phyloP scores from a whole-genome alignment of 164 flowering plant genomes.

The Umbellularia californica region DNA sequence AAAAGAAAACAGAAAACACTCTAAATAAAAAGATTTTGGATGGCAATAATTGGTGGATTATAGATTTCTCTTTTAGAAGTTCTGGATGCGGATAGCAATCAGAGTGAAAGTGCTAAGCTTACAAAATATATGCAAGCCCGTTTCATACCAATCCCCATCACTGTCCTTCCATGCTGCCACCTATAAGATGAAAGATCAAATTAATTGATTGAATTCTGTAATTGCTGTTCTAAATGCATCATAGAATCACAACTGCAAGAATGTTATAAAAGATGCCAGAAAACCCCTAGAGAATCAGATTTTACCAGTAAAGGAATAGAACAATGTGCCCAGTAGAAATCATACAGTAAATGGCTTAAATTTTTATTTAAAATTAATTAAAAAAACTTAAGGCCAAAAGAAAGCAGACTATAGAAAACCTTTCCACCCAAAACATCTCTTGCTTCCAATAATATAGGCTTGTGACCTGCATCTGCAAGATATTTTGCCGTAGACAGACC shows the following conservation, averaged over 20 bases:
- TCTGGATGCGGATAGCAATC: not conserved
- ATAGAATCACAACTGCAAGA: not conserved
- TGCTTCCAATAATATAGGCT: slow-evolving; percentile 83
- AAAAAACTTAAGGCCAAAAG: not conserved
- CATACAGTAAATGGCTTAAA: not conserved
- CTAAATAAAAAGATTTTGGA: not conserved
- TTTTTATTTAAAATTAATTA: not conserved
- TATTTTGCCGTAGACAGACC: slow-evolving; percentile 97
- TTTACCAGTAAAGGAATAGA: not conserved
- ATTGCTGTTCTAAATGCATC: not conserved
- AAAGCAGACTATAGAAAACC: slow-evolving; percentile 34
- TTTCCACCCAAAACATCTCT: slow-evolving; percentile 99
- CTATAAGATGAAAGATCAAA: slow-evolving; percentile 26
- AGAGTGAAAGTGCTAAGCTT: slow-evolving; percentile 28
- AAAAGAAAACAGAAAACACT: not conserved
- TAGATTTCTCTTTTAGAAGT: not conserved
- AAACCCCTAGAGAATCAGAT: not conserved
- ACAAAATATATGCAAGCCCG: slow-evolving; percentile 97
- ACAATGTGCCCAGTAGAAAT: not conserved
- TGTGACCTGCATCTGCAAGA: slow-evolving; percentile 98
- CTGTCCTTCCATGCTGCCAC: slow-evolving; percentile 98
- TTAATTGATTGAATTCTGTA: not conserved
- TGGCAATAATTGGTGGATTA: not conserved
- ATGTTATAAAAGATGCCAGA: not conserved
- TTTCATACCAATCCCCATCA: slow-evolving; percentile 98